These are phyloP conservation scores for Conticribra guillardii DNA, from an alignment of 108 stramenopile genomes.

Conservation along the genomic window DNA sequence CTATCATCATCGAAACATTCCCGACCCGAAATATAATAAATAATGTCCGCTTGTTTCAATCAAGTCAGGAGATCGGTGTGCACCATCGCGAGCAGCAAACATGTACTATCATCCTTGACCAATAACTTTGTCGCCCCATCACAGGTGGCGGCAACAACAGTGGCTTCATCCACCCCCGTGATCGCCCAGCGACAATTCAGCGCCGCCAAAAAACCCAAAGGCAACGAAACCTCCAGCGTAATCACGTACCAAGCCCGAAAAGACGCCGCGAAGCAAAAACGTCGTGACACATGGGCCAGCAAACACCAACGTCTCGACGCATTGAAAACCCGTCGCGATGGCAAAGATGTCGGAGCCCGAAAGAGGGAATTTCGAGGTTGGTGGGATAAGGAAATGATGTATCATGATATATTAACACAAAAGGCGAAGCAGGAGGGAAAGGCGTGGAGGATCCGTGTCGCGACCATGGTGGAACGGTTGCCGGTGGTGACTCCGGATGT, in stretches of 20 bases:
- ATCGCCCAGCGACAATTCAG: constrained; percentile 13
- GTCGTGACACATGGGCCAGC: constrained; percentile 50
- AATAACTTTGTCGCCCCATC: constrained; percentile 2
- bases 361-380: constrained; percentile 62
- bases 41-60: constrained; percentile 17
- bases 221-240: neutral
- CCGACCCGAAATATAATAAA: no score
- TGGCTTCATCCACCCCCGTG: neutral
- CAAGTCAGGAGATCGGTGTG: constrained; percentile 2
- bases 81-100: neutral
- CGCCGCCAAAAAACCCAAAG: constrained; percentile 6
- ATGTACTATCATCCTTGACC: neutral
- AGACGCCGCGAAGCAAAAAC: constrained; percentile 60
- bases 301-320: constrained; percentile 47
- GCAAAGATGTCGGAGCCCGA: constrained; percentile 35
- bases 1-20: no score
- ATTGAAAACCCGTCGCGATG: constrained; percentile 61
- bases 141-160: constrained; percentile 3
- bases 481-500: constrained; percentile 75
- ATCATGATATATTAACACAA: constrained; percentile 64
- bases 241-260: constrained; percentile 37
- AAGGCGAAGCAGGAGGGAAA: constrained; percentile 67
- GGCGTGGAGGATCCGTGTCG: constrained; percentile 79
- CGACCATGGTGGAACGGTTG: constrained; percentile 75
- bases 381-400: constrained; percentile 58